Conservation (phyloP, 1,139 yeast species). For the Taiozyma sp. region DNA sequence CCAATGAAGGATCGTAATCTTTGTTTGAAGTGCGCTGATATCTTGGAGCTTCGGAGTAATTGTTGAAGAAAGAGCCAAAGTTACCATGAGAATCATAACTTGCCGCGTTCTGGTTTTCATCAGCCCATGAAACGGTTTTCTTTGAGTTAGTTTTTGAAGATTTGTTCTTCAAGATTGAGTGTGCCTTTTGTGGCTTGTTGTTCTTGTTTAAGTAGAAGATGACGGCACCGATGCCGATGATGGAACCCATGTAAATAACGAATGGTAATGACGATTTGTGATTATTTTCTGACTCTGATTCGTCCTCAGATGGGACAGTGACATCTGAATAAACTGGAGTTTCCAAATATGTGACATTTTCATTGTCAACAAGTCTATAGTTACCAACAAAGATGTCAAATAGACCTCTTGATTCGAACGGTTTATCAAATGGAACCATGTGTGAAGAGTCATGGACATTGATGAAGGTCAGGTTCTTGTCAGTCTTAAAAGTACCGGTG, state of each 20-base stretch:
- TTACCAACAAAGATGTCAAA: constrained; percentile 39
- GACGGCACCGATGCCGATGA: constrained; percentile 16
- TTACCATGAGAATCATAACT: constrained; percentile 3
- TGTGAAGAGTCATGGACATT: constrained; percentile 78
- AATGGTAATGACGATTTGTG: constrained; percentile 20
- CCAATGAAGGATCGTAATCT: constrained; percentile 3
- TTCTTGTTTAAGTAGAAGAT: constrained; percentile 15
- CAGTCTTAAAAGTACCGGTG: constrained; percentile 52
- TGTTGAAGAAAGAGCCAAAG: constrained; percentile 20
- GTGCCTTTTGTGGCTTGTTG: constrained; percentile 16
- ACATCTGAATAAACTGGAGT: constrained; percentile 20
- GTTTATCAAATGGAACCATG: constrained; percentile 90
- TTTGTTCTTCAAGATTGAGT: constrained; percentile 25
- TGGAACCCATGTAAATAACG: constrained; percentile 17
- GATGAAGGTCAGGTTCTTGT: constrained; percentile 73
- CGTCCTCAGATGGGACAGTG: constrained; percentile 2
- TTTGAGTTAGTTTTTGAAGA: constrained; percentile 7
- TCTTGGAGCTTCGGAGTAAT: constrained; percentile 12
- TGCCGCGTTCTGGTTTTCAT: constrained; percentile 13
- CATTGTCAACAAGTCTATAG: constrained; percentile 15
- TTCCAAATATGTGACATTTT: constrained; percentile 15
- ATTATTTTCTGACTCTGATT: constrained; percentile 6
- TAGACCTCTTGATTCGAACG: constrained; percentile 66
- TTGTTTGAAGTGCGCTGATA: constrained; percentile 5
- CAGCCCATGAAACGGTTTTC: constrained; percentile 32